These are phyloP conservation scores for Zelonia costaricensis DNA, from an alignment of 208 protist species.

Conservation along the genomic window DNA sequence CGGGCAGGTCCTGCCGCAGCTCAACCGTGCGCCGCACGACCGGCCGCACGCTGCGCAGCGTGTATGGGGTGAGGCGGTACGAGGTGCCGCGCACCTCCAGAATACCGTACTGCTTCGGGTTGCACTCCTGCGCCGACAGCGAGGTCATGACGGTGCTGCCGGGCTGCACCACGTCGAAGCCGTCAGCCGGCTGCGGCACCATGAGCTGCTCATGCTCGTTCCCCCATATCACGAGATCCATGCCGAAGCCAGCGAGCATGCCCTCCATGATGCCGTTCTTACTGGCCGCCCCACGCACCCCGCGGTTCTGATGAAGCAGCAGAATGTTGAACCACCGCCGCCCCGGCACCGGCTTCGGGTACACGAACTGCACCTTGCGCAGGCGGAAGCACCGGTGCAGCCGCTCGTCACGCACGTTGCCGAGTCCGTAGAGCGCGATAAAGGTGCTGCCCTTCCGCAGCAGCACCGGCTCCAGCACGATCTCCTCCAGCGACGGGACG, in stretches of 20 bases:
- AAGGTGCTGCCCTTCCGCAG: conserved; percentile 95
- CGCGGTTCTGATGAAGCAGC: conserved; percentile 98
- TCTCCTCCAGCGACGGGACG: conserved; percentile 88
- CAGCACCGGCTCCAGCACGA: conserved; percentile 93
- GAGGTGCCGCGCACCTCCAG: conserved; percentile 81
- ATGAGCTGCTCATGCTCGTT: conserved; percentile 99
- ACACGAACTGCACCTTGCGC: conserved; percentile 94
- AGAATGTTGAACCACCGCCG: conserved; percentile 97
- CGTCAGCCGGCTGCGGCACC: conserved; percentile 70
- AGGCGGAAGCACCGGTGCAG: conserved; percentile 95
- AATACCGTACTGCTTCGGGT: conserved; percentile 93
- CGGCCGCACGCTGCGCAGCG: conserved; percentile 92
- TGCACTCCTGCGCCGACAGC: conserved; percentile 93
- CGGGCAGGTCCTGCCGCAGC: conserved; percentile 59
- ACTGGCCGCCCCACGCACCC: conserved; percentile 54
- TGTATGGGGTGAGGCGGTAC: conserved; percentile 88
- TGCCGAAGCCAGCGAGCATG: conserved; percentile 91
- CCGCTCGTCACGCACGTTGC: conserved; percentile 98
- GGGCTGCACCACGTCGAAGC: conserved; percentile 97
- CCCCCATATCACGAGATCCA: conserved; percentile 99
- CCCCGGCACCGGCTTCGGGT: conserved; percentile 61
- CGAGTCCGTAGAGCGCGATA: conserved; percentile 98
- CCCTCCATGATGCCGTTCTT: conserved; percentile 94
- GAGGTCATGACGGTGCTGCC: conserved; percentile 97
- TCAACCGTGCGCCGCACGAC: conserved; percentile 89